phyloP scores from a whole-genome alignment of 2,329 filamentous ascomycete genomes.

The Bipolaris cookei region DNA sequence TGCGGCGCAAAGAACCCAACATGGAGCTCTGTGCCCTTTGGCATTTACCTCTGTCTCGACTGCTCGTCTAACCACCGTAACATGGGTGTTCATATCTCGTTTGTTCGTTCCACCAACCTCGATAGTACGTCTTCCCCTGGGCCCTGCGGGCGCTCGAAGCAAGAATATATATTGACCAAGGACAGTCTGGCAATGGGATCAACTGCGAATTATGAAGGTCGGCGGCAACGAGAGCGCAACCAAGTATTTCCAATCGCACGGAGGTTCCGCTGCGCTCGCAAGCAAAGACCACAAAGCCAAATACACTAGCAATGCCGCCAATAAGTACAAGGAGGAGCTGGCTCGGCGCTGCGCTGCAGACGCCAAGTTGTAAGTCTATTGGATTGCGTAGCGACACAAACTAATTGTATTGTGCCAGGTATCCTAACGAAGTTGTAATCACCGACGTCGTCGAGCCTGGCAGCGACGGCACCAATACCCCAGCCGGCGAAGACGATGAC shows the following conservation, averaged over 20 bases:
- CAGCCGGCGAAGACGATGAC: constrained; percentile 86
- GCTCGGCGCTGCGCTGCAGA: constrained; percentile 84
- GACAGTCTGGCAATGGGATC: constrained; percentile 92
- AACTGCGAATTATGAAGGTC: constrained; percentile 96
- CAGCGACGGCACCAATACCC: constrained; percentile 72
- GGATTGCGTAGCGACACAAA: neutral
- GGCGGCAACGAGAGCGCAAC: constrained; percentile 97
- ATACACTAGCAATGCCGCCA: constrained; percentile 90
- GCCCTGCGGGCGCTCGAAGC: neutral
- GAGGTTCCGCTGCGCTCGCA: constrained; percentile 88
- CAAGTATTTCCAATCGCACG: constrained; percentile 97
- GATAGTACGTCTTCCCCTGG: constrained; percentile 72
- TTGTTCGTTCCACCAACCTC: constrained; percentile 97
- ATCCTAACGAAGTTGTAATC: constrained; percentile 83
- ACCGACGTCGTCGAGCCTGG: constrained; percentile 69
- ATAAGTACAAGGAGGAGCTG: constrained; percentile 97
- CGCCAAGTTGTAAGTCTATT: constrained; percentile 73
- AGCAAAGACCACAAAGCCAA: constrained; percentile 98
- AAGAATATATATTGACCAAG: constrained; percentile 59
- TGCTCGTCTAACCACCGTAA: constrained; percentile 97
- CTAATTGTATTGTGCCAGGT: constrained; percentile 60
- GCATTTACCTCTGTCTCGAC: constrained; percentile 97
- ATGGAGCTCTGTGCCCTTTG: constrained; percentile 96
- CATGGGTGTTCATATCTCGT: constrained; percentile 97
- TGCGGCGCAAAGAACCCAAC: constrained; percentile 97